These are phyloP conservation scores for Cadophora malorum DNA, from an alignment of 2,329 filamentous ascomycete species.

Conservation along the genomic window DNA sequence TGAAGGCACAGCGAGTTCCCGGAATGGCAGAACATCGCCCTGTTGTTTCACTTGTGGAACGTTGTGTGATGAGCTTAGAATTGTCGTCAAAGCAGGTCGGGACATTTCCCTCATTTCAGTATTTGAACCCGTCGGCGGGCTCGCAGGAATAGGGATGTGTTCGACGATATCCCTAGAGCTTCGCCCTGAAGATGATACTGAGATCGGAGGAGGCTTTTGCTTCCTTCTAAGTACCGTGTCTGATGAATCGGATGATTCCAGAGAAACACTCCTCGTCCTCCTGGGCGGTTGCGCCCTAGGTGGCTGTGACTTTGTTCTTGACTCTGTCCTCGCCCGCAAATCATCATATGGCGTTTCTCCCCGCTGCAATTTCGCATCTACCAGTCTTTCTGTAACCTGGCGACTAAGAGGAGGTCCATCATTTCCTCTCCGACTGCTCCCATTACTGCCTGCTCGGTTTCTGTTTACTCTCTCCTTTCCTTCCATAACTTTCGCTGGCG, in stretches of 20 bases:
- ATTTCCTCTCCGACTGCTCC: conserved; percentile 51
- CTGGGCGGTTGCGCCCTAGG: conserved; percentile 31
- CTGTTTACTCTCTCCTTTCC: conserved; percentile 77
- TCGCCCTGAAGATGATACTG: conserved; percentile 28
- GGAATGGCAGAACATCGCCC: conserved; percentile 25
- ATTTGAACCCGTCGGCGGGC: conserved; percentile 17
- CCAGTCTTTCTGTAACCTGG: conserved; percentile 41
- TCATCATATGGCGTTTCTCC: conserved; percentile 41
- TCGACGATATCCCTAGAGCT: conserved; percentile 37
- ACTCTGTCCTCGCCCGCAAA: conserved; percentile 28
- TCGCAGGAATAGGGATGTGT: conserved; percentile 38
- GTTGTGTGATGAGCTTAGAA: conserved; percentile 38
- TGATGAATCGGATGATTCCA: conserved; percentile 35
- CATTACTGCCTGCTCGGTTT: conserved; percentile 52
- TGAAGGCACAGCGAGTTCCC: conserved; percentile 30
- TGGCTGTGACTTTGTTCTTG: conserved; percentile 27
- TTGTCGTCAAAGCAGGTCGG: conserved; percentile 37
- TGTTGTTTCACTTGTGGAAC: conserved; percentile 27
- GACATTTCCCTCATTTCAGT: conserved; percentile 35
- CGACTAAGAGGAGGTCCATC: conserved; percentile 39
- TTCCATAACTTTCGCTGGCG: conserved; percentile 89
- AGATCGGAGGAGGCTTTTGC: conserved; percentile 40
- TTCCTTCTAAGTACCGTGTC: conserved; percentile 32
- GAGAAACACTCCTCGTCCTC: conserved; percentile 35
- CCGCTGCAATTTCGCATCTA: conserved; percentile 42